A percentile compares a stretch with the other conserved stretches of the same genome.
These are phyloP conservation scores for Metschnikowia arizonensis DNA, from an alignment of 805 yeast species.

Conservation along the genomic window DNA sequence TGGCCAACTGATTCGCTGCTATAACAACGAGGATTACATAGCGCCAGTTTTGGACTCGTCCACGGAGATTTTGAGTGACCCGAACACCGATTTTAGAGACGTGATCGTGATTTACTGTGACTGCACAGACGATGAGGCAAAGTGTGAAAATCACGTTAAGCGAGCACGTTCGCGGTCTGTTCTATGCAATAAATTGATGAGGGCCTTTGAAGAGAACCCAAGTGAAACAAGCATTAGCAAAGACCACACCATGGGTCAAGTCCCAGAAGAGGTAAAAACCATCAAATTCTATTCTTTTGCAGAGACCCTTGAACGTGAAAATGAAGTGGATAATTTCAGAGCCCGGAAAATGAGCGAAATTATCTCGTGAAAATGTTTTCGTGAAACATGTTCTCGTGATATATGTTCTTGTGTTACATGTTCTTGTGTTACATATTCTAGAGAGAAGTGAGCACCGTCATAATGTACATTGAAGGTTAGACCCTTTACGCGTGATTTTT, in stretches of 20 bases:
- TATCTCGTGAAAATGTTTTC: not conserved
- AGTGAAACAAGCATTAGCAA: not conserved
- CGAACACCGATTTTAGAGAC: conserved; percentile 22
- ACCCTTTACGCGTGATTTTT: not conserved
- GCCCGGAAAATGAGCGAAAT: conserved; percentile 6
- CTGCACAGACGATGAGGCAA: not conserved
- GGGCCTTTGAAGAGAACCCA: conserved; percentile 5
- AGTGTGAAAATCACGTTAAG: conserved; percentile 1
- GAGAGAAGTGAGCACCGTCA: not conserved
- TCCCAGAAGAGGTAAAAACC: conserved; percentile 14
- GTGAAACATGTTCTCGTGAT: not conserved
- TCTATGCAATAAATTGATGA: conserved; percentile 6
- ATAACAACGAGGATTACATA: conserved; percentile 26
- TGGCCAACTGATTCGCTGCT: conserved; percentile 15
- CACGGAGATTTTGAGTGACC: conserved; percentile 28
- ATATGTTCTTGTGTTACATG: not conserved
- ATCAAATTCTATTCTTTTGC: conserved; percentile 32
- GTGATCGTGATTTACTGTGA: conserved; percentile 22
- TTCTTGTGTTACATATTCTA: not conserved
- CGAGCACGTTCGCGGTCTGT: conserved; percentile 9
- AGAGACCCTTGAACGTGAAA: conserved; percentile 26
- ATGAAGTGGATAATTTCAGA: conserved; percentile 10
- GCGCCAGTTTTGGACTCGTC: conserved; percentile 32
- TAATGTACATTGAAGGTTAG: not conserved
- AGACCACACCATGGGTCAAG: conserved; percentile 1